Conservation (phyloP, 208 protist species). For the Crithidia acanthocephali region DNA sequence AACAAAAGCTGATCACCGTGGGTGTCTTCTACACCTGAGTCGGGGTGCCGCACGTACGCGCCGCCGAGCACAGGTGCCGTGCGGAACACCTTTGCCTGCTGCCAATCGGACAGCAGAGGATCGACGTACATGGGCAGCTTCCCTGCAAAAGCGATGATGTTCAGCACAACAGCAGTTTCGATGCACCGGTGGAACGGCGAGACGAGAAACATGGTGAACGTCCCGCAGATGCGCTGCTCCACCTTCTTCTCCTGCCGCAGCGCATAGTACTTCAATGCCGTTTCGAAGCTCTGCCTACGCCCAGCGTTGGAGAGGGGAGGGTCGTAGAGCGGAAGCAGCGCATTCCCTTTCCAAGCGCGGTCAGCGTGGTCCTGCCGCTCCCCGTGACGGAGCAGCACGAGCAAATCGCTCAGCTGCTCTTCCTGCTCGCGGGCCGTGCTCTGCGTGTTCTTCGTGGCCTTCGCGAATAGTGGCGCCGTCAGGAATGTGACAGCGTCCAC, state of each 20-base stretch:
- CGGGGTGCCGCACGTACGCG: constrained; percentile 33
- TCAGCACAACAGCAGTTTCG: constrained; percentile 80
- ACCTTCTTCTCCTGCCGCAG: constrained; percentile 53
- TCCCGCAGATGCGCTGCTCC: constrained; percentile 64
- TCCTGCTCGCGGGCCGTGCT: constrained; percentile 36
- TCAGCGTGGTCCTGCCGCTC: constrained; percentile 86
- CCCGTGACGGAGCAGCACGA: constrained; percentile 77
- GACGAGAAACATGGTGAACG: constrained; percentile 64
- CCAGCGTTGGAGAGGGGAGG: constrained; percentile 80
- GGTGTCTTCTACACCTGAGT: not conserved
- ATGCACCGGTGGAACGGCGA: constrained; percentile 88
- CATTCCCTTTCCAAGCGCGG: constrained; percentile 61
- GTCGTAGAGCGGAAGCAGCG: constrained; percentile 64
- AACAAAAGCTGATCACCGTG: constrained; percentile 25
- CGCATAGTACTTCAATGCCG: constrained; percentile 60
- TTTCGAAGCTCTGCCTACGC: constrained; percentile 80
- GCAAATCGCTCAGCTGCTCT: constrained; percentile 48
- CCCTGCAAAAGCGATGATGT: constrained; percentile 78
- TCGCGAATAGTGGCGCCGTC: constrained; percentile 60
- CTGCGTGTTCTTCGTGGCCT: constrained; percentile 47
- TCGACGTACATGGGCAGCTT: constrained; percentile 77
- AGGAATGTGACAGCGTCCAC: constrained; percentile 48
- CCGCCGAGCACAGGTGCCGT: constrained; percentile 61
- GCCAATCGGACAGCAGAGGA: constrained; percentile 82
- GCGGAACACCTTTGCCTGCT: constrained; percentile 75